Evolutionary conservation across 495 filamentous ascomycete genomes (phyloP), one percentile per base, ranked within the genome.

Genomic region (Tuber magnatum): DNA sequence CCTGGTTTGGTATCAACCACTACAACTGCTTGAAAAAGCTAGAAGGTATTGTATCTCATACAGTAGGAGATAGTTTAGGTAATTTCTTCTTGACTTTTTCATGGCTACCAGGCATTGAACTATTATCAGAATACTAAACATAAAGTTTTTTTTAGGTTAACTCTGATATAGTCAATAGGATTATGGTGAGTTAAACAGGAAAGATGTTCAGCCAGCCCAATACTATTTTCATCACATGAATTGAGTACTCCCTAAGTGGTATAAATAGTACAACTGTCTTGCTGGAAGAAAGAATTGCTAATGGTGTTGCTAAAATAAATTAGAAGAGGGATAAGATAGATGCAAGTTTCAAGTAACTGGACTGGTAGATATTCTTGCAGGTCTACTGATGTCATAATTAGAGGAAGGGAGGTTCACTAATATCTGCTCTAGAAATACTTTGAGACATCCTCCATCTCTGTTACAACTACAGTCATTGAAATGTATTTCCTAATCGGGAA

Each of bases 171-270:
- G 46, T 77, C 74, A 73, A 81, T 81, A 24, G 77, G 74, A 51
- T 79, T 81, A 1, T 77, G 51, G 71, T 81, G 77, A 20, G 71
- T 77, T 22, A 75, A 81, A 69, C 75, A 80, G 3, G 70, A 12
- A 10, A 73, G 76, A 35, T 70, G 68, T n/a, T 35, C 44, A 35
- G 71, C 68, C 9, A 76, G 24, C 32, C n/a, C n/a, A n/a, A n/a
- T n/a, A n/a, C n/a, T n/a, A n/a, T n/a, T n/a, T n/a, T n/a, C n/a
- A n/a, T n/a, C n/a, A n/a, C n/a, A n/a, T n/a, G n/a, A n/a, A n/a
- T n/a, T n/a, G n/a, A n/a, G n/a, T n/a, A n/a, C n/a, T n/a, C n/a
- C n/a, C n/a, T n/a, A n/a, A n/a, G n/a, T n/a, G n/a, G n/a, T n/a
- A n/a, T n/a, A n/a, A n/a, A n/a, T n/a, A n/a, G n/a, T n/a, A n/a